Conservation (phyloP, 192 early-diverging fungal genomes). For the Dissophora globulifera region DNA sequence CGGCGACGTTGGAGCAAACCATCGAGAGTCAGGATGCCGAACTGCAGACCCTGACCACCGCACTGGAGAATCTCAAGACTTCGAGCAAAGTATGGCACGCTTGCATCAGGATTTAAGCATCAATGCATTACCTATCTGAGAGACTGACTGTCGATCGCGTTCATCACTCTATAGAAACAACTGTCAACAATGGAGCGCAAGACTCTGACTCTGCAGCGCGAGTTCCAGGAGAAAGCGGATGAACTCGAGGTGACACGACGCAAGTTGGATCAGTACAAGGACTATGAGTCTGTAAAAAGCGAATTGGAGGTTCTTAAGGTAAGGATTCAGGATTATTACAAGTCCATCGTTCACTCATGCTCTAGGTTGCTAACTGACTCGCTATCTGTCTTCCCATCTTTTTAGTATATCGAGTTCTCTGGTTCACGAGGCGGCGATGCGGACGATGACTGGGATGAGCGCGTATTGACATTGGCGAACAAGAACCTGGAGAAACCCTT, state of each 20-base stretch:
- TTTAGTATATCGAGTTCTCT: slow-evolving; percentile 77
- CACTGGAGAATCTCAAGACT: slow-evolving; percentile 32
- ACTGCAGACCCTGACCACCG: slow-evolving; percentile 16
- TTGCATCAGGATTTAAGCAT: too few relatives aligned
- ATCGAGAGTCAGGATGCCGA: slow-evolving; percentile 50
- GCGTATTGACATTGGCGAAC: slow-evolving; percentile 53
- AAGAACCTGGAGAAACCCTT: slow-evolving; percentile 65
- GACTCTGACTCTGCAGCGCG: slow-evolving; percentile 23
- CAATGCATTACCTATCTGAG: too few relatives aligned
- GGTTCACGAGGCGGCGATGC: slow-evolving; percentile 60
- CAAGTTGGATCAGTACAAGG: slow-evolving; percentile 70
- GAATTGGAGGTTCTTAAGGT: slow-evolving; percentile 89
- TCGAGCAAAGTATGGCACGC: slow-evolving; percentile 18
- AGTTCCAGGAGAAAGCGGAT: slow-evolving; percentile 60
- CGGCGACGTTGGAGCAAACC: slow-evolving; percentile 54
- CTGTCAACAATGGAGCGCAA: slow-evolving; percentile 47
- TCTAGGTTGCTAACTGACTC: not conserved
- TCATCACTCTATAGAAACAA: slow-evolving; percentile 24
- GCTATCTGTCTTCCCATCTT: not conserved
- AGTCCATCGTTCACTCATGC: too few relatives aligned
- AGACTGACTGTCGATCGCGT: not conserved
- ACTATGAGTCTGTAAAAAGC: slow-evolving; percentile 88
- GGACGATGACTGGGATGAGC: slow-evolving; percentile 53
- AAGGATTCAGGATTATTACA: slow-evolving; percentile 5
- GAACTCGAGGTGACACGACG: slow-evolving; percentile 67